Conservation (phyloP, 2,329 filamentous ascomycete genomes). For the Graphium sp. region DNA sequence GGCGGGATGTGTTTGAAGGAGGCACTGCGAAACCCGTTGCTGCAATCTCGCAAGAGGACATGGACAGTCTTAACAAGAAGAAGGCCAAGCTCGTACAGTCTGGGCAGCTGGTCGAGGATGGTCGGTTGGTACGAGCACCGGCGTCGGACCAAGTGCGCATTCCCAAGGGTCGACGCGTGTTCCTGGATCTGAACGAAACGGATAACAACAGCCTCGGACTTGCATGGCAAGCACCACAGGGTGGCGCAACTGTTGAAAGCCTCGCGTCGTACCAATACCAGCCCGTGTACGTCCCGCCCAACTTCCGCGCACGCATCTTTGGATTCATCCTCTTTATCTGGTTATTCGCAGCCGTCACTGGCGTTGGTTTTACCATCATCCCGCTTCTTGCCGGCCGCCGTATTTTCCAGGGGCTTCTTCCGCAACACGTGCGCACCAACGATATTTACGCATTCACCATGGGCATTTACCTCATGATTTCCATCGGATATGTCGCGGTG, state of each 20-base stretch:
- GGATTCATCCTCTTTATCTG: slow-evolving; percentile 82
- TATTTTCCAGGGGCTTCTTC: slow-evolving; percentile 59
- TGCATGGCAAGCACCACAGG: slow-evolving; percentile 1
- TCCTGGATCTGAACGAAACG: slow-evolving; percentile 49
- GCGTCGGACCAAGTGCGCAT: slow-evolving; percentile 92
- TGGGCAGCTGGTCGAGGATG: slow-evolving; percentile 46
- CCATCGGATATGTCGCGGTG: slow-evolving; percentile 42
- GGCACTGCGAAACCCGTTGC: neutral
- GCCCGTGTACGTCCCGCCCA: slow-evolving; percentile 67
- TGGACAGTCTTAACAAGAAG: slow-evolving; percentile 16
- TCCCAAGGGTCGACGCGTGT: slow-evolving; percentile 67
- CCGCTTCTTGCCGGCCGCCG: slow-evolving; percentile 73
- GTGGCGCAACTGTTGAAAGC: neutral
- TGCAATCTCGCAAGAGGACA: slow-evolving; percentile 15
- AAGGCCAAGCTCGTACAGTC: slow-evolving; percentile 29
- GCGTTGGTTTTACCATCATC: slow-evolving; percentile 69
- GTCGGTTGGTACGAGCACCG: slow-evolving; percentile 78
- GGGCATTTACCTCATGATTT: slow-evolving; percentile 68
- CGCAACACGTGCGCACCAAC: slow-evolving; percentile 59
- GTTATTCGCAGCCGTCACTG: slow-evolving; percentile 80
- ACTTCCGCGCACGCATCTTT: slow-evolving; percentile 65
- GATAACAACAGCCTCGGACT: too few species aligned
- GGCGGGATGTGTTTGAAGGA: slow-evolving; percentile 30
- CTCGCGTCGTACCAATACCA: slow-evolving; percentile 39
- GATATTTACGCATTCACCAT: slow-evolving; percentile 94